Base-by-base conservation (phyloP, 176 grass and related monocot genomes). In the Tillandsia leiboldiana region DNA sequence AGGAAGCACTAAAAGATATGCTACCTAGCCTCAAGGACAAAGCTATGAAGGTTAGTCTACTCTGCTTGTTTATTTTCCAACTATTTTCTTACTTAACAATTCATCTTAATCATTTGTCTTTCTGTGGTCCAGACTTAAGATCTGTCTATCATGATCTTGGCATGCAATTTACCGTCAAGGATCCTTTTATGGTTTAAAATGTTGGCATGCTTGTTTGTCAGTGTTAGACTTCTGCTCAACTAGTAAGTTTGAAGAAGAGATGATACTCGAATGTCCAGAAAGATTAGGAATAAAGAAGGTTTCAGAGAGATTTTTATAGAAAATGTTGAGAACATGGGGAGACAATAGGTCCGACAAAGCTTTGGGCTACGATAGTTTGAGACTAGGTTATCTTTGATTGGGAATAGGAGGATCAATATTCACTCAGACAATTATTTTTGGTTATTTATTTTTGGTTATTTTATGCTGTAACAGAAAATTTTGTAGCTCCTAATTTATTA, bases 1-100 rank as follows among this genome's bases (percentile, higher is more conserved):
- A 97, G 80, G 89, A 85, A 73, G 93, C 89, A 11, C 64, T 97
- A 59, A 97, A 97, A 78, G 93, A 97, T 77, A 97, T 90, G 89
- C 73, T 97, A 53, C 93, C 88, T 63, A 97, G 70, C 79, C 93
- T 97, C 8, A 92, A 97, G 73, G 88, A 97, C 84, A 97, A 89
- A 84, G 89, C 93, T 72, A 87, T 97, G 84, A 97, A 97, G 93
- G 89, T 92, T 81, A 61, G 75, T 3, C 2, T 8, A 24, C 8
- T 23, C 22, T 0, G 33, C 15, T 61, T 22, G 10, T 9, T 76
- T 17, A 5, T 68, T 29, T 49, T 69, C 66, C 15, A 42, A 42
- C 33, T 7, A 42, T 10, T 61, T 49, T 15, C n/a, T 56, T 22
- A 65, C 12, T 15, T 61, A 61, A 8, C 15, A 23, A 23, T 15